Evolutionary conservation across 176 grass and related monocot species (phyloP), one percentile per base, ranked within the genome.

Genomic region (Canna indica): DNA sequence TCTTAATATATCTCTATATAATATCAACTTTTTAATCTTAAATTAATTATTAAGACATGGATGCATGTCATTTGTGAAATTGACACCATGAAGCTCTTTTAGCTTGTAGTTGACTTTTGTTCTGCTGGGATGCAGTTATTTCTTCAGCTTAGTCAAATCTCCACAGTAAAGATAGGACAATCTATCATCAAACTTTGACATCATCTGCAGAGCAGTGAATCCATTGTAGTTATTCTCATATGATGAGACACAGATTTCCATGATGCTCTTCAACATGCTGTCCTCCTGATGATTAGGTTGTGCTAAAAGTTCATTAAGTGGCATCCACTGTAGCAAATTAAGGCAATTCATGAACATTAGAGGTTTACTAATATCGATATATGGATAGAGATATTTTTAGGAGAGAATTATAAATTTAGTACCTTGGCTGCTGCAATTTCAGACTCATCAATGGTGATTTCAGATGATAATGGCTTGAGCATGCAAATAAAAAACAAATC

Each of bases 401-500:
- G 22, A 67, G 16, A 57, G n/a, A 7, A 46, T 12, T 46, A 46
- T 1, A 18, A n/a, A 54, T 22, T 6, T 18, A 56, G n/a, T 81
- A 91, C 88, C 88, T 59, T 81, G 76, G 84, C 88, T 69, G 72
- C 81, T 84, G 78, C 69, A 22, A 91, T 91, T 71, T 87, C 88
- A 18, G 68, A 73, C 32, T 74, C 76, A 66, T 90, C 88, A 2
- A 86, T 76, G 64, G 78, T 74, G 36, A 91, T 77, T 30, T 87
- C 75, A 77, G 69, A 82, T 47, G 88, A 81, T 6, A 82, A 32
- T 53, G 88, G 84, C 67, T 91, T 84, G 22, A 91, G 80, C 79
- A 85, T 81, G 58, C 88, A 87, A 69, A 86, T 67, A 53, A 91
- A 87, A 57, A 91, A 78, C 74, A 91, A 78, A 82, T 91, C 88